A percentile compares a stretch with the other conserved stretches of the same genome.
These are phyloP conservation scores for Aspergillus brasiliensis DNA, from an alignment of 2,329 filamentous ascomycete species.

Conservation along the genomic window DNA sequence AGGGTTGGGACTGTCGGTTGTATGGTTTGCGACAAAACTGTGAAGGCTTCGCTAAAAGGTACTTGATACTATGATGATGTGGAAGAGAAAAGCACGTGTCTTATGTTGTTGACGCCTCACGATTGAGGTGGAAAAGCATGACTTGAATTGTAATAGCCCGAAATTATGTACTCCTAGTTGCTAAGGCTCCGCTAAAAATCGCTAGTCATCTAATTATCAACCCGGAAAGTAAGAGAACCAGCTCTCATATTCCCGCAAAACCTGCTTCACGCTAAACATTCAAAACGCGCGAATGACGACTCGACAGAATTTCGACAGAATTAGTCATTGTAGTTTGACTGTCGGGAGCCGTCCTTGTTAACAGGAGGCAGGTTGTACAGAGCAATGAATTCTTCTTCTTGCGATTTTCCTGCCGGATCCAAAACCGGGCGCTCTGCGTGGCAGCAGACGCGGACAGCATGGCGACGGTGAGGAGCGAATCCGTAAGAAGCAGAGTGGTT, in stretches of 20 bases:
- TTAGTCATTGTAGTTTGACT: constrained; percentile 61
- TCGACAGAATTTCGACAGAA: too few relatives aligned
- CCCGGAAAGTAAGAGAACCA: not conserved
- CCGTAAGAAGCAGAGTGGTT: constrained; percentile 60
- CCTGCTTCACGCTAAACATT: not conserved
- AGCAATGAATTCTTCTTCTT: constrained; percentile 56
- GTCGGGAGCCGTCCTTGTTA: constrained; percentile 58
- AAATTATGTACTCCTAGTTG: not conserved
- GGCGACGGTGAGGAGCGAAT: constrained; percentile 58
- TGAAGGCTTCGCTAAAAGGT: not conserved
- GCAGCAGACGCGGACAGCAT: constrained; percentile 54
- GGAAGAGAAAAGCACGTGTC: not conserved
- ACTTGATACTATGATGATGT: not conserved
- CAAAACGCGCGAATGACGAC: not conserved
- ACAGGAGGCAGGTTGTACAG: constrained; percentile 53
- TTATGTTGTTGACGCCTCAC: not conserved
- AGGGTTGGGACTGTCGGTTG: not conserved
- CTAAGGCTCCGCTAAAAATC: not conserved
- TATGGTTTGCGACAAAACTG: not conserved
- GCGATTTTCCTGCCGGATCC: constrained; percentile 49
- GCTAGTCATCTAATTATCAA: not conserved
- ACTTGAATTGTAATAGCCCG: not conserved
- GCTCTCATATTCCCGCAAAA: not conserved
- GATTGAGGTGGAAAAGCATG: not conserved
- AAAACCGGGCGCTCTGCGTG: constrained; percentile 52